Conservation (phyloP, 208 protist genomes). For the Leishmania tropica region DNA sequence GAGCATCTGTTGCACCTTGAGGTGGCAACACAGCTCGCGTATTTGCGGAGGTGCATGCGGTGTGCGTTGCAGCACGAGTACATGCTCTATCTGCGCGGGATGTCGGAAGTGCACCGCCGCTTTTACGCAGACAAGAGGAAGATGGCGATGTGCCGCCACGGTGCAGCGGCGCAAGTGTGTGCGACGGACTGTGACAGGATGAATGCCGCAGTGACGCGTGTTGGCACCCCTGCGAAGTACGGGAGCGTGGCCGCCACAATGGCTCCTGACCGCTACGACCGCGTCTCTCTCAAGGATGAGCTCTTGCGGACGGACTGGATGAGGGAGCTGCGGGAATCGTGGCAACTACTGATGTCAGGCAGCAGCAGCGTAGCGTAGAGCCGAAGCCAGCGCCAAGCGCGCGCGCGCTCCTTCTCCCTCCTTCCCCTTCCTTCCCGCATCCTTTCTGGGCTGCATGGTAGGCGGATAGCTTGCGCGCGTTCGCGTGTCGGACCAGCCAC, state of each 20-base stretch:
- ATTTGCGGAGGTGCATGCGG: conserved; percentile 22
- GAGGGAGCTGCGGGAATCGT: conserved; percentile 24
- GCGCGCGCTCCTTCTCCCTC: no score
- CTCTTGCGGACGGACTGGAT: conserved; percentile 14
- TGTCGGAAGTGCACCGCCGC: conserved; percentile 10
- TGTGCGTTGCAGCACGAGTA: conserved; percentile 23
- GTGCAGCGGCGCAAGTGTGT: not conserved
- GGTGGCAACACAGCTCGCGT: conserved; percentile 12
- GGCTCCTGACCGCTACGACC: not conserved
- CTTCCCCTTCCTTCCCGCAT: not conserved
- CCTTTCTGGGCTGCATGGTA: not conserved
- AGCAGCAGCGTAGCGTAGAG: conserved; percentile 17
- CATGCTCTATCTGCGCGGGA: conserved; percentile 20
- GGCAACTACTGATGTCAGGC: conserved; percentile 22
- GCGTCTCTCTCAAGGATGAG: conserved; percentile 8
- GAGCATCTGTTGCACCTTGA: conserved; percentile 15
- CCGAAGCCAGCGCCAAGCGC: not conserved
- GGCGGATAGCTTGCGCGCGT: not conserved
- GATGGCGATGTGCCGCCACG: not conserved
- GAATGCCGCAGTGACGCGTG: not conserved
- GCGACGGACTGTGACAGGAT: not conserved
- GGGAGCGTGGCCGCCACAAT: not conserved
- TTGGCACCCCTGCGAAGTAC: not conserved
- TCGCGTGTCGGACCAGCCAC: not conserved
- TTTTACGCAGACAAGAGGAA: not conserved